Conservation (phyloP, 768 basidiomycete species). For the Collybia sordida region DNA sequence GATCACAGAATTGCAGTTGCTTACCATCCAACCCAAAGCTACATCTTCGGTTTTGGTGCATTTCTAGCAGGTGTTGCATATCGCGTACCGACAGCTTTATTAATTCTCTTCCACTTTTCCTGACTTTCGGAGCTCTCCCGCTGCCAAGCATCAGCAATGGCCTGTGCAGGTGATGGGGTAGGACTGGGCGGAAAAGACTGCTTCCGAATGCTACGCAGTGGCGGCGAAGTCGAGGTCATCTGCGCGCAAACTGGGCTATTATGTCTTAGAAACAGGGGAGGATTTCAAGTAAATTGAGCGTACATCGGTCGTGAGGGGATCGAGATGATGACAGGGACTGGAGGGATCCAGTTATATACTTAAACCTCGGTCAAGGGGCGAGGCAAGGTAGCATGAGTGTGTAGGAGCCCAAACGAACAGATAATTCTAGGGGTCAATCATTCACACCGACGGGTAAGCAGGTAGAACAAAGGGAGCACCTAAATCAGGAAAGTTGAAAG, state of each 20-base stretch:
- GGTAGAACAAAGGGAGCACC: constrained; percentile 46
- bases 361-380: constrained; percentile 37
- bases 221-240: constrained; percentile 46
- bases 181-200: constrained; percentile 28
- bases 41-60: constrained; percentile 54
- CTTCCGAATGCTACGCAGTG: constrained; percentile 32
- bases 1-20: not conserved
- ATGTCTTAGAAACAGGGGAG: constrained; percentile 27
- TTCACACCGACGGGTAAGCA: constrained; percentile 34
- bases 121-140: constrained; percentile 58
- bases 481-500: constrained; percentile 54
- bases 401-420: constrained; percentile 35
- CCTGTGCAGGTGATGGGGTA: constrained; percentile 51
- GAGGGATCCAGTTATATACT: constrained; percentile 46
- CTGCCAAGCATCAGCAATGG: constrained; percentile 71
- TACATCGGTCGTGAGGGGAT: constrained; percentile 35
- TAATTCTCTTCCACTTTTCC: constrained; percentile 52
- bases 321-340: constrained; percentile 31
- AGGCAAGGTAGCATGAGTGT: constrained; percentile 36
- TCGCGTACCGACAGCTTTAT: constrained; percentile 49
- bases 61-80: constrained; percentile 43
- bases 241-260: constrained; percentile 31
- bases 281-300: constrained; percentile 29
- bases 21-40: constrained; percentile 18
- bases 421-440: constrained; percentile 31